Conservation (phyloP, 2,329 filamentous ascomycete genomes). For the Nannizzia gypsea region DNA sequence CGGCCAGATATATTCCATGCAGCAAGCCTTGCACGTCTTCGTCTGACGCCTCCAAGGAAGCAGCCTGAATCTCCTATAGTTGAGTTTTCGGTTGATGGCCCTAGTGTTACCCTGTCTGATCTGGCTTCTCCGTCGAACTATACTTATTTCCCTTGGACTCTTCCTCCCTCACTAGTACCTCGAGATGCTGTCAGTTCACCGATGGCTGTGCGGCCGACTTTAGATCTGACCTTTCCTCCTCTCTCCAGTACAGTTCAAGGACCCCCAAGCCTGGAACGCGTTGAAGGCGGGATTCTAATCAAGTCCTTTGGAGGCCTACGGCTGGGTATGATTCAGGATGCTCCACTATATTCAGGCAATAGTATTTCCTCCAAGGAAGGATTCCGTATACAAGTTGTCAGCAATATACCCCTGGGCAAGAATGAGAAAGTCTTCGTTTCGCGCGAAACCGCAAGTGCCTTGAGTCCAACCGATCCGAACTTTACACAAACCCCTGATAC, state of each 20-base stretch:
- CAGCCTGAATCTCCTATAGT: slow-evolving; percentile 48
- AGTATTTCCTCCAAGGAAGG: slow-evolving; percentile 20
- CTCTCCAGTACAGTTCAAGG: slow-evolving; percentile 37
- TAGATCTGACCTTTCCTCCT: slow-evolving; percentile 56
- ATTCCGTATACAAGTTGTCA: slow-evolving; percentile 60
- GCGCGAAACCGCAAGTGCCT: slow-evolving; percentile 60
- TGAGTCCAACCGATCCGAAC: slow-evolving; percentile 58
- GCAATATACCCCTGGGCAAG: slow-evolving; percentile 66
- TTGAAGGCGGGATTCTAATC: slow-evolving; percentile 48
- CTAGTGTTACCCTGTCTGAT: slow-evolving; percentile 45
- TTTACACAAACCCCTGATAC: slow-evolving; percentile 68
- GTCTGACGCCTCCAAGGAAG: slow-evolving; percentile 52
- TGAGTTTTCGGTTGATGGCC: slow-evolving; percentile 43
- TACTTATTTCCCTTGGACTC: slow-evolving; percentile 85
- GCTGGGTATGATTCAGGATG: slow-evolving; percentile 39
- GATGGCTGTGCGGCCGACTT: slow-evolving; percentile 58
- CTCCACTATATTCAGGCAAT: slow-evolving; percentile 21
- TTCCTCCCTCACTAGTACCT: slow-evolving; percentile 65
- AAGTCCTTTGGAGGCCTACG: slow-evolving; percentile 50
- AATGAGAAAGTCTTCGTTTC: slow-evolving; percentile 80
- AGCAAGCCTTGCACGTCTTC: slow-evolving; percentile 68
- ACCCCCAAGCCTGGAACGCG: slow-evolving; percentile 43
- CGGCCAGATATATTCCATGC: slow-evolving; percentile 78
- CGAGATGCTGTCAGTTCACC: slow-evolving; percentile 63
- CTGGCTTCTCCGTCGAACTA: slow-evolving; percentile 58